phyloP scores from a whole-genome alignment of 202 grass and related monocot genomes.

The Digitaria exilis region DNA sequence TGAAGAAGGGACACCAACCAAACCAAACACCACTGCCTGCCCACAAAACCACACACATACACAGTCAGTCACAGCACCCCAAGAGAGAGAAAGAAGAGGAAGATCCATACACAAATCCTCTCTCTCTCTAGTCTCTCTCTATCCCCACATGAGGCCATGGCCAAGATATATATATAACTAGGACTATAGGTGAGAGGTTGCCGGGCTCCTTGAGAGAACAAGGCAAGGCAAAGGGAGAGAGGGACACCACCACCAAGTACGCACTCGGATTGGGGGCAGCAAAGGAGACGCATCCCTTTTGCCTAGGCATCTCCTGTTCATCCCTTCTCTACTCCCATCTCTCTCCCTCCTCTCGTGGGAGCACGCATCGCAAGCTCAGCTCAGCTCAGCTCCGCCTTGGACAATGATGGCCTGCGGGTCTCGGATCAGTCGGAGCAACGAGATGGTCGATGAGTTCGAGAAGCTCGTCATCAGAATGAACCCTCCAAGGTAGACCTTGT shows the following conservation, averaged over 20 bases:
- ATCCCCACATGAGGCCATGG: background rate
- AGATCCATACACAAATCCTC: conserved; percentile 39
- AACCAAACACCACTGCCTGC: conserved; percentile 35
- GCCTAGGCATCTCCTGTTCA: conserved; percentile 17
- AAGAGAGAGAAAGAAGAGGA: background rate
- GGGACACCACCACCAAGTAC: conserved; percentile 29
- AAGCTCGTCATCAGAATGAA: conserved; percentile 98
- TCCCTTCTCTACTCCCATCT: background rate
- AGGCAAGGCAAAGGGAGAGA: conserved; percentile 29
- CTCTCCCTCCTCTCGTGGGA: conserved; percentile 29
- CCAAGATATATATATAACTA: conserved; percentile 49
- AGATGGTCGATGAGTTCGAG: conserved; percentile 84
- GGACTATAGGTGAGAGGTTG: conserved; percentile 40
- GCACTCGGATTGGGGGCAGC: conserved; percentile 40
- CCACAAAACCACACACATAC: conserved; percentile 27
- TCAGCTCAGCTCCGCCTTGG: too few relatives aligned
- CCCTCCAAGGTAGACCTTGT: conserved; percentile 60
- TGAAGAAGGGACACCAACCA: conserved; percentile 55
- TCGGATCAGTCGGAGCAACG: conserved; percentile 53
- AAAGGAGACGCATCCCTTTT: conserved; percentile 38
- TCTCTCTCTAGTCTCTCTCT: conserved; percentile 3
- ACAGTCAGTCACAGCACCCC: background rate
- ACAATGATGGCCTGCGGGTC: conserved; percentile 85
- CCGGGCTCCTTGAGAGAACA: conserved; percentile 13
- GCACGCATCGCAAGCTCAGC: background rate